Base-by-base conservation (phyloP, 768 basidiomycete genomes). In the Epithele typhae region DNA sequence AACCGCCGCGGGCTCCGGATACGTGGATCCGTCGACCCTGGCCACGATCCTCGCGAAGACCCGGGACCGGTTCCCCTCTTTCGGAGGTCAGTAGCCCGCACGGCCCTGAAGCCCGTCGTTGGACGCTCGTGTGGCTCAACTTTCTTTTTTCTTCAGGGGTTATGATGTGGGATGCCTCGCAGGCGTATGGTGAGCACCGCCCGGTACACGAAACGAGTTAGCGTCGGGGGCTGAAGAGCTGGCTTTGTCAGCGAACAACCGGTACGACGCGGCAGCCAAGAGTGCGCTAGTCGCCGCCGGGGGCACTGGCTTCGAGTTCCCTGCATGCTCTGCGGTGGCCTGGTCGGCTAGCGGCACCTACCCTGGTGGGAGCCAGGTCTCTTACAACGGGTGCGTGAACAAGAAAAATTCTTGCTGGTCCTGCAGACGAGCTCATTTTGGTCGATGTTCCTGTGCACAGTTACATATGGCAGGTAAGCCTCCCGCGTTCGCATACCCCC, bases 281-380 rank as follows among this genome's bases (percentile, higher is more conserved):
- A 73, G 75, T 48, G 72, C 77, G 22, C 68, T 85, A 30, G 62
- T 65, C 12, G 75, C 77, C 12, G 78, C 82, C 27, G 82, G 83
- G 38, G 80, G 81, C n/a, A 79, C 78, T 15, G 81, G 82, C 7
- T 86, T 85, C 62, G 77, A 76, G 3, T 84, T 71, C 63, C 81
- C 82, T 14, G 53, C 75, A 41, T 86, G 82, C 59, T 70, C 75
- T 33, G 78, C 81, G 9, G 68, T 78, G 15, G 71, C 78, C 0
- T 85, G 64, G 55, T 66, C 68, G 40, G 59, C 75, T 8, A 77
- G 78, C 15, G 69, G 60, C 7, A 67, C 58, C 45, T 84, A 86
- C 60, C 55, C 70, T 4, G 80, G 68, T 3, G 77, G 77, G 22
- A 65, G 72, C 2, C 58, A 70, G 51, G 82, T 79, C 12, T 73